Evolutionary conservation across 176 grass and related monocot species (phyloP), one percentile per base, ranked within the genome.

Genomic region (Hordeum marinum): DNA sequence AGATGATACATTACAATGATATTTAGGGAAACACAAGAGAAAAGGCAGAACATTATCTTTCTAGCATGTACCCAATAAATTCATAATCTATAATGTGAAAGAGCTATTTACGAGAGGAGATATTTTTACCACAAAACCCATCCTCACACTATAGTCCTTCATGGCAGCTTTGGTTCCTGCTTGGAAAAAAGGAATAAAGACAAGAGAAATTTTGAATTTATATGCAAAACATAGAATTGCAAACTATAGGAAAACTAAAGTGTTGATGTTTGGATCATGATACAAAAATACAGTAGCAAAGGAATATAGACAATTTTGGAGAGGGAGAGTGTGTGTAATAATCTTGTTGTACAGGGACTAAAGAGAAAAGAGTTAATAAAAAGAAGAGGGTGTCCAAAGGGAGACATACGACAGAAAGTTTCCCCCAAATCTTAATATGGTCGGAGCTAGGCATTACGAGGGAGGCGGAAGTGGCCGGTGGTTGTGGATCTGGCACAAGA

Each of bases 71-170:
- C 36, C 36, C 21, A 25, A 7, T 42, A 43, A 43, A 72, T 72
- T 43, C n/a, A 43, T 72, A 72, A 14, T 72, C 39, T n/a, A 25
- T 42, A 43, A 42, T 72, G 21, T 24, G 21, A 25, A 25, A 72
- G n/a, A 25, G 11, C 11, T 42, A 72, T 72, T 72, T 14, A 40
- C 3, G 2, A 43, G 42, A 40, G 10, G n/a, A 43, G 2, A 4
- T 72, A 11, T 42, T 72, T 25, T 42, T 72, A 72, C 68, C 68
- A 72, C 67, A 70, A 70, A 70, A 70, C 67, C 67, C 67, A 39
- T 69, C 20, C 20, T 70, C 67, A 70, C 5, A 1, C 11, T 72
- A 23, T 72, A 72, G 42, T 42, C 68, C 68, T 71, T 20, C 37
- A 25, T 13, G 68, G 37, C 20, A 42, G 21, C 68, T 72, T 72